Percentiles rank a stretch among this genome's conserved stretches.
Evolutionary conservation across 192 early-diverging fungal species (phyloP).

Genomic region (Coemansia sp.): DNA sequence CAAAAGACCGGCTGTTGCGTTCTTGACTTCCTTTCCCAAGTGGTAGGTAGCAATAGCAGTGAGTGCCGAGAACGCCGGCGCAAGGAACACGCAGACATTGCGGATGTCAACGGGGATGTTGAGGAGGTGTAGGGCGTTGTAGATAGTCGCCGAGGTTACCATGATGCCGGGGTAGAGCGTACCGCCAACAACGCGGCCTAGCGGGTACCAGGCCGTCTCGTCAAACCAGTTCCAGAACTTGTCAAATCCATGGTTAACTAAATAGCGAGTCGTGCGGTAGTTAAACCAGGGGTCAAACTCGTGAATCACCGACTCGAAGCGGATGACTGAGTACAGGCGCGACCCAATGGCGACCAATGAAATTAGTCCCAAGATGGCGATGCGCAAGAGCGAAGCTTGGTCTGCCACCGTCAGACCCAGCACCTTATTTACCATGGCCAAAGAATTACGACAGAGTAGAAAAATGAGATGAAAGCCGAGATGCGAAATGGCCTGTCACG

Average conservation of each 20-base stretch:
- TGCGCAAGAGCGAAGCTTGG: conserved; percentile 68
- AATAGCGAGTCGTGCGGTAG: conserved; percentile 90
- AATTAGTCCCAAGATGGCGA: conserved; percentile 86
- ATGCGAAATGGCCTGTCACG: neutral
- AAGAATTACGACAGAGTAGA: neutral
- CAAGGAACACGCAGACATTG: conserved; percentile 97
- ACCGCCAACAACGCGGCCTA: conserved; percentile 98
- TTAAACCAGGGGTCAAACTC: conserved; percentile 99
- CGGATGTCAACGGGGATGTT: conserved; percentile 98
- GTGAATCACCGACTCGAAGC: conserved; percentile 99
- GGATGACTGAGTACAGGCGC: conserved; percentile 95
- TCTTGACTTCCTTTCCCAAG: conserved; percentile 89
- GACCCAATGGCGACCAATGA: conserved; percentile 82
- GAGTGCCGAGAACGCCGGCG: conserved; percentile 92
- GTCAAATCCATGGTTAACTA: conserved; percentile 92
- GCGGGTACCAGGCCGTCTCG: conserved; percentile 96
- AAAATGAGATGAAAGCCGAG: neutral
- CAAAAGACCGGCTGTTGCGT: conserved; percentile 87
- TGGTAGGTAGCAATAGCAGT: conserved; percentile 96
- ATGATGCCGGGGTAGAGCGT: conserved; percentile 99
- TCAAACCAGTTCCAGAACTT: conserved; percentile 99
- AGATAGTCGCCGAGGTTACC: conserved; percentile 93
- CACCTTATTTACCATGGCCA: conserved; percentile 36
- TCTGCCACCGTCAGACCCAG: conserved; percentile 42
- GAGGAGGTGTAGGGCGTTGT: conserved; percentile 89